Percentiles rank a stretch among this genome's conserved stretches.
These are phyloP conservation scores for Leccinum pellstonianum DNA, from an alignment of 768 basidiomycete species.

Conservation along the genomic window DNA sequence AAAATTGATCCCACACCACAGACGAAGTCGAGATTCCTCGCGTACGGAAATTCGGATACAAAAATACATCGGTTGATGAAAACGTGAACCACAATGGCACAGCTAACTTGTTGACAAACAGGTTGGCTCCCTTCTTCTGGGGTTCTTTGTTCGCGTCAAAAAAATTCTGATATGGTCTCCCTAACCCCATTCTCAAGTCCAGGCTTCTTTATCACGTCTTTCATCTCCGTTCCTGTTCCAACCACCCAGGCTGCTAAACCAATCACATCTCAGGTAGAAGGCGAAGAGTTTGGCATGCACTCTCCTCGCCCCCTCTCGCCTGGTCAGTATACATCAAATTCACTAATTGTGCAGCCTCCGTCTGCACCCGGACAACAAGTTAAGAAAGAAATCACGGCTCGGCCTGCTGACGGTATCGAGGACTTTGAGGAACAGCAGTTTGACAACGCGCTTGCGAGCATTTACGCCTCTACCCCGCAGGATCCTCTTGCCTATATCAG, in stretches of 20 bases:
- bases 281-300: slow-evolving; percentile 19
- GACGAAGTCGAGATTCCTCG: slow-evolving; percentile 58
- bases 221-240: slow-evolving; percentile 34
- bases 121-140: slow-evolving; percentile 23
- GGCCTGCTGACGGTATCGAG: background rate
- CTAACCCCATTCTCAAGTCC: slow-evolving; percentile 32
- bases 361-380: slow-evolving; percentile 9
- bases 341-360: slow-evolving; percentile 26
- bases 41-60: slow-evolving; percentile 43
- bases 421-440: slow-evolving; percentile 22
- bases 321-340: slow-evolving; percentile 17
- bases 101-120: slow-evolving; percentile 18
- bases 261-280: slow-evolving; percentile 20
- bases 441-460: slow-evolving; percentile 31
- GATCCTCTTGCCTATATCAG: slow-evolving; percentile 41
- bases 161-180: slow-evolving; percentile 19
- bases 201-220: slow-evolving; percentile 35
- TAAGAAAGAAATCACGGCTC: background rate
- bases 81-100: slow-evolving; percentile 1
- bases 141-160: slow-evolving; percentile 20
- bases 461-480: slow-evolving; percentile 31
- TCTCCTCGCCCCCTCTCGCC: slow-evolving; percentile 21
- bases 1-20: slow-evolving; percentile 23
- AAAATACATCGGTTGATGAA: slow-evolving; percentile 13
- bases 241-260: slow-evolving; percentile 18